A percentile compares a stretch with the other conserved stretches of the same genome.
Evolutionary conservation across 2,329 filamentous ascomycete genomes (phyloP).

Genomic region (Aquanectria penicillioides): DNA sequence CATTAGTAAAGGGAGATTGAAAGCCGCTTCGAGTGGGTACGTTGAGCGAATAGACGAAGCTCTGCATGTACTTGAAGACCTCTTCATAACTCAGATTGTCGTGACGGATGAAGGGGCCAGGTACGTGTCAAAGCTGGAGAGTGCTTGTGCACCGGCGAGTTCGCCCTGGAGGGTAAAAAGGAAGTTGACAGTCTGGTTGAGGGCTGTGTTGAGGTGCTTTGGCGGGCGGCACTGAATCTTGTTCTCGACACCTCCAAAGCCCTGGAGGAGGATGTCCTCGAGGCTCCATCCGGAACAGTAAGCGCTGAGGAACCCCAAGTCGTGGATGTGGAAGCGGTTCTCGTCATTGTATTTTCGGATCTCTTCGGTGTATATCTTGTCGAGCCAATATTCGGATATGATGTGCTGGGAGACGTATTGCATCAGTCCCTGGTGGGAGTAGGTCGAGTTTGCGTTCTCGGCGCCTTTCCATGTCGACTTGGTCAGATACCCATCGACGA

Average conservation of each 20-base stretch:
- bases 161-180: slow-evolving; percentile 37
- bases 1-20: slow-evolving; percentile 37
- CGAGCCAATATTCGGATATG: slow-evolving; percentile 38
- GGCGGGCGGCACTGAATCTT: slow-evolving; percentile 39
- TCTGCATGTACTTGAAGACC: slow-evolving; percentile 37
- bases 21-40: slow-evolving; percentile 39
- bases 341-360: slow-evolving; percentile 28
- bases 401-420: slow-evolving; percentile 39
- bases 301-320: slow-evolving; percentile 36
- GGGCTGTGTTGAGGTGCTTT: slow-evolving; percentile 37
- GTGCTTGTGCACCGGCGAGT: slow-evolving; percentile 33
- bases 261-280: slow-evolving; percentile 36
- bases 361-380: slow-evolving; percentile 35
- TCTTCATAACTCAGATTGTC: slow-evolving; percentile 31
- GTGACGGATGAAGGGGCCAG: slow-evolving; percentile 33
- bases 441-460: slow-evolving; percentile 39
- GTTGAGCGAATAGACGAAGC: slow-evolving; percentile 40
- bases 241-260: slow-evolving; percentile 37
- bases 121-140: slow-evolving; percentile 39
- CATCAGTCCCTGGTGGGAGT: slow-evolving; percentile 38
- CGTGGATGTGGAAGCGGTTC: slow-evolving; percentile 39
- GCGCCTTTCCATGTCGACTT: slow-evolving; percentile 36
- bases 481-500: slow-evolving; percentile 36
- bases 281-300: slow-evolving; percentile 40
- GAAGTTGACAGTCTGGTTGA: slow-evolving; percentile 40